These are phyloP conservation scores for Diplogelasinospora grovesii DNA, from an alignment of 495 filamentous ascomycete species.

Conservation along the genomic window DNA sequence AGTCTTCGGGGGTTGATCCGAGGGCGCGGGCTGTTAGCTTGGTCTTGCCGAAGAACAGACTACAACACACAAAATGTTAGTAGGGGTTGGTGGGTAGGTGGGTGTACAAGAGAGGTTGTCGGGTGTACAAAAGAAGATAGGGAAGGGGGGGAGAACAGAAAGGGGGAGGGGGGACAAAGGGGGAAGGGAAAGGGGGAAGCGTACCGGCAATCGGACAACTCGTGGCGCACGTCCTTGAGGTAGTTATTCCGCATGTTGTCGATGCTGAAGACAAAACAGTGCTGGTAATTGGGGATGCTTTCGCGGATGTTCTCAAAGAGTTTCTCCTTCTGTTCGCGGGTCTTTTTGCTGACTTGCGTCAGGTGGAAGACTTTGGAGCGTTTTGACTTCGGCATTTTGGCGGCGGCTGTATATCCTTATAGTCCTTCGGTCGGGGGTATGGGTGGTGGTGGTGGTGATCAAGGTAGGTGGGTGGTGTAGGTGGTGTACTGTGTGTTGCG, in stretches of 20 bases:
- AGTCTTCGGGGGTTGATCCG: slow-evolving; percentile 63
- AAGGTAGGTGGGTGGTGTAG: no score
- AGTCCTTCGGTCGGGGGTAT: no score
- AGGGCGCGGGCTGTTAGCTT: slow-evolving; percentile 96
- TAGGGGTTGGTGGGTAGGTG: neutral
- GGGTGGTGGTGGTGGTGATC: no score
- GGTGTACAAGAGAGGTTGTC: neutral
- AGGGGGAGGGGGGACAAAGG: no score
- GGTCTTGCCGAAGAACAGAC: slow-evolving; percentile 96
- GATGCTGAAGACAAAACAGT: slow-evolving; percentile 86
- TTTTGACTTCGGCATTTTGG: slow-evolving; percentile 92
- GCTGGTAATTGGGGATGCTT: slow-evolving; percentile 75
- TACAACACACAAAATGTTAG: slow-evolving; percentile 62
- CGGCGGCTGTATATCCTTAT: slow-evolving; percentile 3
- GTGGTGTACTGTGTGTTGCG: no score
- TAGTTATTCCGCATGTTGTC: slow-evolving; percentile 99
- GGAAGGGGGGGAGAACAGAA: neutral
- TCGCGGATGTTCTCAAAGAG: slow-evolving; percentile 85
- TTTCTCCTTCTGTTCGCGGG: slow-evolving; percentile 75
- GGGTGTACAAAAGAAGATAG: neutral
- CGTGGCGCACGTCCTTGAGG: slow-evolving; percentile 80
- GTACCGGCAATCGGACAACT: slow-evolving; percentile 80
- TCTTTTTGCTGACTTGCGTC: slow-evolving; percentile 87
- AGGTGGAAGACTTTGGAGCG: slow-evolving; percentile 80
- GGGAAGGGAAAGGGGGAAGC: slow-evolving; percentile 9